Base-by-base conservation (phyloP, 2,329 filamentous ascomycete genomes). In the Talaromyces pinophilus region DNA sequence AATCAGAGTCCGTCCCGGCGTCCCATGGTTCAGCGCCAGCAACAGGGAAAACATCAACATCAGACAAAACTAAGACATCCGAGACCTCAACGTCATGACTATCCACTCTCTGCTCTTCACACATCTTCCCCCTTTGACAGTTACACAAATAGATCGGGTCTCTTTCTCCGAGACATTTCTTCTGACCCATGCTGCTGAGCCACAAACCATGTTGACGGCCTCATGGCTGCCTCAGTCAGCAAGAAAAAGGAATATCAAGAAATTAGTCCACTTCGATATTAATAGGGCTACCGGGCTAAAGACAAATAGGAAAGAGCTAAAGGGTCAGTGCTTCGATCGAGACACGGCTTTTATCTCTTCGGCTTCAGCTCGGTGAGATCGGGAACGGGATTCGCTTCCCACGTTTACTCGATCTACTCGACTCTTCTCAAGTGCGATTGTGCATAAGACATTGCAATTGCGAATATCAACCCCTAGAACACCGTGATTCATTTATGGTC, bases 71-170 rank as follows among this genome's bases (percentile, higher is more conserved):
- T 28, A 17, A 52, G 48, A 52, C 48, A 52, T 52, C 48, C 48
- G 48, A 54, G 50, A n/a, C 50, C 15, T 33, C 30, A 55, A 35
- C 52, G 52, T 55, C 52, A 55, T 55, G 8, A 55, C n/a, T 54
- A 28, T 55, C 50, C 50, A 54, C 50, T 33, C 48, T 8, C 50
- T 28, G 3, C 48, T 54, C 50, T 17, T 54, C 6, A 13, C 5
- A 30, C 10, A 30, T 30, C 17, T 19, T 22, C 5, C 22, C 10
- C 19, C 19, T 48, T 50, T 25, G 19, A 6, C 22, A 1, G 48
- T 52, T 15, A 52, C 25, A 30, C 48, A 33, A 54, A 54, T 54
- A 54, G 50, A 54, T 10, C 13, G 13, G 48, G 25, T 17, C 13
- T 52, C 48, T 30, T 8, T 5, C 15, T 30, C 50, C 28, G 52